These are phyloP conservation scores for Arxiozyma heterogenica DNA, from an alignment of 1,139 yeast species.

Conservation along the genomic window DNA sequence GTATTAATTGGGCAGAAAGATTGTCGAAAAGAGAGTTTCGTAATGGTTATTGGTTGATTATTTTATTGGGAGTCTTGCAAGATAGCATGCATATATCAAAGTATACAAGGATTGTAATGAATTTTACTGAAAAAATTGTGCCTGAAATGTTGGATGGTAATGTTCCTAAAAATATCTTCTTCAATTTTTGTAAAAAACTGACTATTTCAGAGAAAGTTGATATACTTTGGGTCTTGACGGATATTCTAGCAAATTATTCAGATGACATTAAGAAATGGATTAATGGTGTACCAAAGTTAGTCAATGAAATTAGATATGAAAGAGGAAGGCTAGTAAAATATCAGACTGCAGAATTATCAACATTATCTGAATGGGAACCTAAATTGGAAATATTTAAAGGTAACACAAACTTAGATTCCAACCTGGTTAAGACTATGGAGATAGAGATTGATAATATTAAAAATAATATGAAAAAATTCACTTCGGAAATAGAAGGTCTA, in stretches of 20 bases:
- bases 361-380: background rate
- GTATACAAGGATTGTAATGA: conserved; percentile 18
- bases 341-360: conserved; percentile 7
- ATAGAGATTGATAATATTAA: background rate
- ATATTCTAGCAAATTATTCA: conserved; percentile 23
- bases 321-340: conserved; percentile 17
- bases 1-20: conserved; percentile 67
- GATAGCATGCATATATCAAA: conserved; percentile 27
- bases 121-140: conserved; percentile 20
- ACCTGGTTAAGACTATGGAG: background rate
- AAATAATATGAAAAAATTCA: background rate
- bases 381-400: conserved; percentile 5
- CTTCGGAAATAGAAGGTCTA: background rate
- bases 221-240: conserved; percentile 25
- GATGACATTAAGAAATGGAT: conserved; percentile 23
- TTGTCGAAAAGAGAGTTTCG: conserved; percentile 65
- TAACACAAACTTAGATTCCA: background rate
- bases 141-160: conserved; percentile 15
- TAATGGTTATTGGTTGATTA: conserved; percentile 81
- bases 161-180: conserved; percentile 1
- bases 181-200: conserved; percentile 23
- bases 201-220: conserved; percentile 22
- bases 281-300: conserved; percentile 24
- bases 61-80: conserved; percentile 60
- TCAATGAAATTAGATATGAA: conserved; percentile 25